These are phyloP conservation scores for Bretschneidera sinensis DNA, from an alignment of 345 rosid species.

Conservation along the genomic window DNA sequence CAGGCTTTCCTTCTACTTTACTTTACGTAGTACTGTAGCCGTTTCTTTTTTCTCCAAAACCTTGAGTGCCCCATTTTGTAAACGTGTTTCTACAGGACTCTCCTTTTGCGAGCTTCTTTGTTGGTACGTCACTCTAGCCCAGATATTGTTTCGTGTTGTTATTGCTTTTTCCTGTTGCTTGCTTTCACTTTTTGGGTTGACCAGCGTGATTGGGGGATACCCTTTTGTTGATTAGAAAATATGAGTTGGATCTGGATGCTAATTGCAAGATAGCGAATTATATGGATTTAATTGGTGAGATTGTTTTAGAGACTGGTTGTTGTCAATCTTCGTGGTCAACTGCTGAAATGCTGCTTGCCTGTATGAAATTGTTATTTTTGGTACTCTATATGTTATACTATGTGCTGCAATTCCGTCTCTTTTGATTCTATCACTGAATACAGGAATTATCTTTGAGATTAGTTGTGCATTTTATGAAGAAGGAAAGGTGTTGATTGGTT, in stretches of 20 bases:
- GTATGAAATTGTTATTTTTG: not conserved
- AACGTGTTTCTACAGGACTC: conserved; percentile 7
- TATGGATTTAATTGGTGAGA: not conserved
- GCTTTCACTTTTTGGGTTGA: conserved; percentile 12
- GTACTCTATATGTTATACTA: no score
- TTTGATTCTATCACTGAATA: not conserved
- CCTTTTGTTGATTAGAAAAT: conserved; percentile 10
- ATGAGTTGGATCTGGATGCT: conserved; percentile 29
- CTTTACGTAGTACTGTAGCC: conserved; percentile 24
- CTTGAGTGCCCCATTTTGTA: conserved; percentile 22
- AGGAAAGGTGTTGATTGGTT: not conserved
- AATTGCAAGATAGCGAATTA: not conserved
- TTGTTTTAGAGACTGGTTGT: not conserved
- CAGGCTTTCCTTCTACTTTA: conserved; percentile 42
- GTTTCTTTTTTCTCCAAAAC: conserved; percentile 18
- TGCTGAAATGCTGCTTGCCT: not conserved
- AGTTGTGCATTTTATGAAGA: not conserved
- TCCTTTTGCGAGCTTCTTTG: conserved; percentile 11
- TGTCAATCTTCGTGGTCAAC: not conserved
- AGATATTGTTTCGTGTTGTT: not conserved
- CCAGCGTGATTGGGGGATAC: conserved; percentile 10
- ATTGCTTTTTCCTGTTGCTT: conserved; percentile 9
- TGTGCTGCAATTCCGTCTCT: not conserved
- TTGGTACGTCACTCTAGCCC: conserved; percentile 28
- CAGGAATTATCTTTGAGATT: not conserved